Conservation (phyloP, 2,329 filamentous ascomycete genomes). For the Ceratocystis papillata region DNA sequence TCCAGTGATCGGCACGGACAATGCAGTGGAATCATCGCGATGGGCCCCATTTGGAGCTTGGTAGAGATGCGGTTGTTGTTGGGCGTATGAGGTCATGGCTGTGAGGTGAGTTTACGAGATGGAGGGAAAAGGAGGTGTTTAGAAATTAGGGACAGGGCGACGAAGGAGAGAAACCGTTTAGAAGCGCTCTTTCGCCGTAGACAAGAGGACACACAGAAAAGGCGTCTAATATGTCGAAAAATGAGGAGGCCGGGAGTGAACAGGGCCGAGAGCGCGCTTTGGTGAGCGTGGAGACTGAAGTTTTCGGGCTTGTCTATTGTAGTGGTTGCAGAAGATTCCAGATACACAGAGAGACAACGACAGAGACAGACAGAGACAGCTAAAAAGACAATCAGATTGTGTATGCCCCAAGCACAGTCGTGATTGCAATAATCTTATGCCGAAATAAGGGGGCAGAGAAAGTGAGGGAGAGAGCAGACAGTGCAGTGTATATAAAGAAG, state of each 20-base stretch:
- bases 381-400: not conserved
- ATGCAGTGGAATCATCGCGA: not conserved
- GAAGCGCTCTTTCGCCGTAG: not conserved
- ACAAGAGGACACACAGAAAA: not conserved
- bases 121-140: not conserved
- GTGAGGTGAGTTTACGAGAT: not conserved
- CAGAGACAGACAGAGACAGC: not conserved
- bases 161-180: not conserved
- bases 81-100: slow-evolving; percentile 5
- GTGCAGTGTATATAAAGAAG: not conserved
- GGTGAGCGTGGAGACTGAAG: not conserved
- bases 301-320: not conserved
- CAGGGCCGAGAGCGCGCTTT: slow-evolving; percentile 3
- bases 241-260: slow-evolving; percentile 11
- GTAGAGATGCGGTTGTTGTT: slow-evolving; percentile 6
- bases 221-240: not conserved
- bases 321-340: not conserved
- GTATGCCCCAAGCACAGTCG: not conserved
- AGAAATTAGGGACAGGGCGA: not conserved
- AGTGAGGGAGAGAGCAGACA: not conserved
- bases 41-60: slow-evolving; percentile 2
- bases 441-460: not conserved
- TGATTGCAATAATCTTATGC: not conserved
- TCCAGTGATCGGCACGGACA: slow-evolving; percentile 16
- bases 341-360: not conserved